These are phyloP conservation scores for Euphrasia arctica DNA, from an alignment of 305 asterid species.

Conservation along the genomic window DNA sequence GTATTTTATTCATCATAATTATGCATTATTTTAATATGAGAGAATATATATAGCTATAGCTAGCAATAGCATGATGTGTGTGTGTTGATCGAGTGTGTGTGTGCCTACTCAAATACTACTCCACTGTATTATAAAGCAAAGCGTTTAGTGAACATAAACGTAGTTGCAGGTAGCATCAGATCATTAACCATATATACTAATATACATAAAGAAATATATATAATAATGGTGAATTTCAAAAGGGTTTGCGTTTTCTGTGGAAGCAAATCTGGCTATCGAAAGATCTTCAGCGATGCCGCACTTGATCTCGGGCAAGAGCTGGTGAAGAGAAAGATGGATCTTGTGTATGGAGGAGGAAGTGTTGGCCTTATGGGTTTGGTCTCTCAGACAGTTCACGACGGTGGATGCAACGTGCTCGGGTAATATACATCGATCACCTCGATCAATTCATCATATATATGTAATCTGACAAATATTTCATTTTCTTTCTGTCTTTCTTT, in stretches of 20 bases:
- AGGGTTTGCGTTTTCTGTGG: constrained; percentile 63
- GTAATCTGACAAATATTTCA: too few species aligned
- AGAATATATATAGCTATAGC: too few species aligned
- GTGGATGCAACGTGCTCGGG: constrained; percentile 56
- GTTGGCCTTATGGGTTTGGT: constrained; percentile 59
- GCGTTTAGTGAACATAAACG: not conserved
- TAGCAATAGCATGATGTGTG: too few species aligned
- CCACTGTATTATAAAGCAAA: too few species aligned
- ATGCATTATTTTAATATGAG: too few species aligned
- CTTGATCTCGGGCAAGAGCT: constrained; percentile 53
- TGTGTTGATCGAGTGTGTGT: too few species aligned
- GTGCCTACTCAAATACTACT: too few species aligned
- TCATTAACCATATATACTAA: not conserved
- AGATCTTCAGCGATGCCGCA: constrained; percentile 60
- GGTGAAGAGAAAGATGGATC: constrained; percentile 54
- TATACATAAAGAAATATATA: not conserved
- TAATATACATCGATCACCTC: constrained; percentile 15
- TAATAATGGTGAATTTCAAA: constrained; percentile 39
- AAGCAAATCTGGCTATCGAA: constrained; percentile 46
- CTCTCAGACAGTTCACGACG: constrained; percentile 47
- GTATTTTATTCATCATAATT: too few species aligned
- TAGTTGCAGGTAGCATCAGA: too few species aligned
- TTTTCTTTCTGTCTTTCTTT: not conserved
- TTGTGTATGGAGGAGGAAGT: constrained; percentile 57
- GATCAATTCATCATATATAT: too few species aligned